Evolutionary conservation across 2,329 filamentous ascomycete species (phyloP), one percentile per base, ranked within the genome.

Genomic region (Ceratocystis eucalypticola): DNA sequence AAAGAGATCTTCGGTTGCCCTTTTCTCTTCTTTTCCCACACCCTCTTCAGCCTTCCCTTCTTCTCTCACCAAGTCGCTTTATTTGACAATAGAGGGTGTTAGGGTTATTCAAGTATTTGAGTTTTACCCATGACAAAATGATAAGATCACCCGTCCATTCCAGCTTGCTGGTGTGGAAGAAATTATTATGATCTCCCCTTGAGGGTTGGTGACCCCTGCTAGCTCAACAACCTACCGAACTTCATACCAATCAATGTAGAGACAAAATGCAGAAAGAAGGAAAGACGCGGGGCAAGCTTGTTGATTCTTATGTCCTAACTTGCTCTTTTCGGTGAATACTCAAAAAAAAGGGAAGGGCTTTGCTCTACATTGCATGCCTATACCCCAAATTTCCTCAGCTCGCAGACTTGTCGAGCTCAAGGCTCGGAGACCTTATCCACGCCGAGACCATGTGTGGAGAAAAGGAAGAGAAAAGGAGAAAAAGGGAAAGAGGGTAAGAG

Each of bases 91-190:
- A 15, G 12, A 57, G 5, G 22, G 1, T 28, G 53, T 33, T 57
- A 57, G 53, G 53, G 53, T 57, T 57, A 5, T 15, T 30, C 22
- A 57, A 57, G 53, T 57, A 57, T 57, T 57, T 57, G 53, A 57
- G 53, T 57, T 57, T 57, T 57, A 57, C 17, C 53, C 53, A 57
- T 57, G 53, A 22, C 53, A 57, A 30, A 28, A 57, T 57, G 53
- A 33, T 57, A 10, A 15, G 53, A 57, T 57, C 22, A 30, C 22
- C 28, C 53, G 5, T 30, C 22, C 25, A 57, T 57, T 57, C 53
- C 53, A 57, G 28, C 53, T 57, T n/a, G 53, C 53, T 57, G 53
- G 53, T 33, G 53, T 57, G 30, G 53, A 5, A 15, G 37, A 3
- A 41, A 57, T 30, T 28, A 57, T 57, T 57, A 22, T 30, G 53